Base-by-base conservation (phyloP, 306 rosid species). In the Sesbania bispinosa region DNA sequence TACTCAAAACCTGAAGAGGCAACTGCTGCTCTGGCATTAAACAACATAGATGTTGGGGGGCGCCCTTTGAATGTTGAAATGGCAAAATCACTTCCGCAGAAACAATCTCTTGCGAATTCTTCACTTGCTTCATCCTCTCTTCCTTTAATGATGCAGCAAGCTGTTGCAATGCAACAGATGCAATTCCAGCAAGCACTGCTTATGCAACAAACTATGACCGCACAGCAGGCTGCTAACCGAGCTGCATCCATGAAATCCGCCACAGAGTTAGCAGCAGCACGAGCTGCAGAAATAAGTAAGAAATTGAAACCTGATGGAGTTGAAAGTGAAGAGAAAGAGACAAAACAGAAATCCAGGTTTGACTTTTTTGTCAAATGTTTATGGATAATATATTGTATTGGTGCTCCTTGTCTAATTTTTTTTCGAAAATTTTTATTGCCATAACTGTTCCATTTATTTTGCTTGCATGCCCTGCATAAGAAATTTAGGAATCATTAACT, bases 111-210 rank as follows among this genome's bases (percentile, higher is more conserved):
- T 3, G 15, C 2, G 19, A 89, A 86, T 81, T 74, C 99, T 42
- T 71, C 92, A 60, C 60, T 87, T 72, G 76, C 90, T 73, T 87
- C 97, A 38, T 89, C 97, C 10, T 95, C 99, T 50, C 81, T 91
- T 76, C 97, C 99, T 35, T 71, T 95, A 87, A 87, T 91, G 99
- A 91, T 91, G 99, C 99, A 95, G 87, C 97, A 95, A 85, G 97
- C 97, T 80, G 97, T 95, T 77, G 97, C 96, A 58, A 95, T 91
- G 99, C 99, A 95, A 77, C 99, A 95, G 80, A 89, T 87, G 96
- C 97, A 95, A 77, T 95, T 95, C 86, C 99, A 95, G 88, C 99
- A 95, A 85, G 96, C 99, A 36, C 79, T 95, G 84, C 69, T 89
- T 29, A 86, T 91, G 99, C 99, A 95, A 82, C 99, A 95, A 81